These are phyloP conservation scores for Termitomyces sp. DNA, from an alignment of 768 basidiomycete genomes.

Conservation along the genomic window DNA sequence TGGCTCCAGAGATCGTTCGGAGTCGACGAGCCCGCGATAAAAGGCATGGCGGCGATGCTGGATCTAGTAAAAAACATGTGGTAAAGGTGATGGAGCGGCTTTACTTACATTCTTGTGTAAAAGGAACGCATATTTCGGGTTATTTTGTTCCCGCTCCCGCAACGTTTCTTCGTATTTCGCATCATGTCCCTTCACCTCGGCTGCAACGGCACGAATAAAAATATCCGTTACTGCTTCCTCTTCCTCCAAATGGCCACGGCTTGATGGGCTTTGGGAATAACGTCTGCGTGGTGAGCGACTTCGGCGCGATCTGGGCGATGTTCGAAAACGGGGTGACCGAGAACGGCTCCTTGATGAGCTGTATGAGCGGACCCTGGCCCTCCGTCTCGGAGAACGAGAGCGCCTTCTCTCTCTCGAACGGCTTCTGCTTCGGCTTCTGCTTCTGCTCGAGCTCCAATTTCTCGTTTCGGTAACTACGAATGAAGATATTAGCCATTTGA, in stretches of 20 bases:
- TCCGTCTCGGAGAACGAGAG: slow-evolving; percentile 32
- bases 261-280: slow-evolving; percentile 46
- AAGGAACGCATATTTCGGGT: slow-evolving; percentile 81
- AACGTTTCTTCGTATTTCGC: slow-evolving; percentile 69
- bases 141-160: slow-evolving; percentile 69
- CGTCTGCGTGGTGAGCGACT: slow-evolving; percentile 44
- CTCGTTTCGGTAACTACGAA: slow-evolving; percentile 15
- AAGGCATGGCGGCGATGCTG: slow-evolving; percentile 71
- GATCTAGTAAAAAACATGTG: slow-evolving; percentile 3
- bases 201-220: slow-evolving; percentile 84
- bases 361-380: slow-evolving; percentile 37
- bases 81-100: slow-evolving; percentile 1
- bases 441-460: slow-evolving; percentile 12
- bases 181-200: slow-evolving; percentile 79
- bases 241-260: slow-evolving; percentile 41
- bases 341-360: slow-evolving; percentile 46
- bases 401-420: slow-evolving; percentile 34
- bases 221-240: slow-evolving; percentile 71
- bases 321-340: slow-evolving; percentile 30
- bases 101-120: slow-evolving; percentile 45
- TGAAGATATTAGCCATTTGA: background rate
- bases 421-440: slow-evolving; percentile 34
- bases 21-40: slow-evolving; percentile 65
- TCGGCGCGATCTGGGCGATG: slow-evolving; percentile 28
- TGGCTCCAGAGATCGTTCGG: slow-evolving; percentile 45